A percentile compares a stretch with the other conserved stretches of the same genome.
Conservation (phyloP, 1,139 yeast genomes). For the Meyerozyma sp. region DNA sequence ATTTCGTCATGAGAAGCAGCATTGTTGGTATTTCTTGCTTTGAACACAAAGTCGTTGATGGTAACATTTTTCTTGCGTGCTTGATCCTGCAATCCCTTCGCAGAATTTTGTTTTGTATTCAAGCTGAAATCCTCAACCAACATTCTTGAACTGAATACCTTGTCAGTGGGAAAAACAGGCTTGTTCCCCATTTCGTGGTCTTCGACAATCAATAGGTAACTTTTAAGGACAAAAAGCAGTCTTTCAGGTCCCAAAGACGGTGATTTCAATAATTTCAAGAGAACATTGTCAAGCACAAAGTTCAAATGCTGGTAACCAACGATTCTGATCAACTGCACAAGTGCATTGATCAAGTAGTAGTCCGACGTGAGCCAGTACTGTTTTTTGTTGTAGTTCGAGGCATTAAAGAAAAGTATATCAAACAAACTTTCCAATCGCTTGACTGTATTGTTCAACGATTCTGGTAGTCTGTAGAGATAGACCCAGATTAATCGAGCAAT, state of each 20-base stretch:
- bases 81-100: conserved; percentile 5
- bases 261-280: conserved; percentile 57
- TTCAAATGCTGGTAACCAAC: conserved; percentile 78
- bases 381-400: conserved; percentile 45
- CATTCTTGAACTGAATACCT: conserved; percentile 29
- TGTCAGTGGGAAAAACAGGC: conserved; percentile 76
- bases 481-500: conserved; percentile 83
- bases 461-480: conserved; percentile 78
- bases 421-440: conserved; percentile 50
- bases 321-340: conserved; percentile 67
- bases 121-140: conserved; percentile 7
- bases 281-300: conserved; percentile 70
- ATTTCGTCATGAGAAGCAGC: conserved; percentile 69
- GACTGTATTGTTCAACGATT: conserved; percentile 80
- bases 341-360: conserved; percentile 52
- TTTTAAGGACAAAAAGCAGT: conserved; percentile 59
- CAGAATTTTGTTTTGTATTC: conserved; percentile 1
- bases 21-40: conserved; percentile 41
- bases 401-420: conserved; percentile 46
- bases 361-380: conserved; percentile 71
- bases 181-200: conserved; percentile 53
- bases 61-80: conserved; percentile 4
- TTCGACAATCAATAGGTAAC: conserved; percentile 65
- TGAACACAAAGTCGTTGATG: conserved; percentile 26
- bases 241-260: conserved; percentile 70